phyloP scores from a whole-genome alignment of 192 early-diverging fungal species.

The Tieghemiomyces parasiticus region DNA sequence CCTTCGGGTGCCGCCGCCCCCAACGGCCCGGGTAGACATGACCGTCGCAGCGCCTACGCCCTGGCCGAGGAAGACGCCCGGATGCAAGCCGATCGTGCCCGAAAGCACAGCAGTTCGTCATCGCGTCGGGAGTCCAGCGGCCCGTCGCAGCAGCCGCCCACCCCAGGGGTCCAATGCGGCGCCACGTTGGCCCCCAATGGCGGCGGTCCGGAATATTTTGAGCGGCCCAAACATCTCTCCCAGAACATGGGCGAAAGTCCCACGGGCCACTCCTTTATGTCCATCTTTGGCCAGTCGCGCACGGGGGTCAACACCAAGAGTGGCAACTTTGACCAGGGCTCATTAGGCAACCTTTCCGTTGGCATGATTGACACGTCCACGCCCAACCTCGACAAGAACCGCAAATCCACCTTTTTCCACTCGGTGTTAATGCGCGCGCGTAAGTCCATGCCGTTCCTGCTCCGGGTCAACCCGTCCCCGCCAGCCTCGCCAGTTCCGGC shows the following conservation, averaged over 20 bases:
- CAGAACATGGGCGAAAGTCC: slow-evolving; percentile 8
- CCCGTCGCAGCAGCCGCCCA: background rate
- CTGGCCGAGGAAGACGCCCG: slow-evolving; percentile 4
- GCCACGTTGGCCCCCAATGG: background rate
- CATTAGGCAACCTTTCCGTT: slow-evolving; percentile 7
- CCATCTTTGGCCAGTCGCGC: slow-evolving; percentile 1
- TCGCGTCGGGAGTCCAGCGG: slow-evolving; percentile 6
- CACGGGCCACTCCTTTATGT: background rate
- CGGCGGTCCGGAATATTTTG: slow-evolving; percentile 9
- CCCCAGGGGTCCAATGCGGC: no score
- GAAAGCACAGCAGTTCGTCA: slow-evolving; percentile 2
- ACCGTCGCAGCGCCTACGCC: slow-evolving; percentile 8
- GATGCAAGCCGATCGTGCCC: background rate
- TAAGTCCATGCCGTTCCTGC: slow-evolving; percentile 11
- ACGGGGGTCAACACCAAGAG: slow-evolving; percentile 8
- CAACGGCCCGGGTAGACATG: slow-evolving; percentile 1
- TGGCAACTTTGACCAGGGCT: slow-evolving; percentile 7
- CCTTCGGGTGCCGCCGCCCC: slow-evolving; percentile 3
- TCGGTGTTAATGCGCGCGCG: slow-evolving; percentile 3
- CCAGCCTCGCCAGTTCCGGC: background rate
- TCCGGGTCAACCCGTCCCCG: background rate
- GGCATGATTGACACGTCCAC: slow-evolving; percentile 6
- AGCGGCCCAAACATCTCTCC: slow-evolving; percentile 8
- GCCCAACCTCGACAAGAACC: slow-evolving; percentile 8
- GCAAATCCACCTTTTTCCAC: slow-evolving; percentile 9